Evolutionary conservation across 1,139 yeast species (phyloP).

Genomic region (Torulaspora globosa): DNA sequence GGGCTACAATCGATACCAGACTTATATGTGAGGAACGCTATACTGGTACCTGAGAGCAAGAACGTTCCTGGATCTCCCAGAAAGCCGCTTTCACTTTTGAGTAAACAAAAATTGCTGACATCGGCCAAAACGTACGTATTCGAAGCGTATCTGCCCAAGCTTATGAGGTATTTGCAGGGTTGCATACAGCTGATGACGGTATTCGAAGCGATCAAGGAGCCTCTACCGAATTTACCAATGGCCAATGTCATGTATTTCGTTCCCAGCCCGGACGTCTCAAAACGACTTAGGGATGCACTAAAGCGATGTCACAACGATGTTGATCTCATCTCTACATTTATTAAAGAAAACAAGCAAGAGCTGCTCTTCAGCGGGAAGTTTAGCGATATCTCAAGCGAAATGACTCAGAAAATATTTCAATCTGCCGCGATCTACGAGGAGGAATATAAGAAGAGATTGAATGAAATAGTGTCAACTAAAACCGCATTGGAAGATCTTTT

Average conservation of each 20-base stretch:
- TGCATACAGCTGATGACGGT: constrained; percentile 24
- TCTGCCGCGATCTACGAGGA: constrained; percentile 17
- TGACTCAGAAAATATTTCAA: constrained; percentile 16
- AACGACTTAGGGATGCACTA: constrained; percentile 1
- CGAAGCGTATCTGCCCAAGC: constrained; percentile 32
- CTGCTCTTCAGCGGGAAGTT: constrained; percentile 27
- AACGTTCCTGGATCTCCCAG: constrained; percentile 35
- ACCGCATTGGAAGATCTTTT: constrained; percentile 5
- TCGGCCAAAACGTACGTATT: constrained; percentile 35
- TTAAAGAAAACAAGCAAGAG: constrained; percentile 25
- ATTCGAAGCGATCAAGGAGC: constrained; percentile 13
- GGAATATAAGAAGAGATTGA: constrained; percentile 18
- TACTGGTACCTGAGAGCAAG: constrained; percentile 30
- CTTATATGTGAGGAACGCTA: constrained; percentile 39
- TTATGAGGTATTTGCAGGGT: constrained; percentile 26
- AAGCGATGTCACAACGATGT: constrained; percentile 14
- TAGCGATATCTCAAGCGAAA: constrained; percentile 28
- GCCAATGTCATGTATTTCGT: constrained; percentile 8
- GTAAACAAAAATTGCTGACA: constrained; percentile 33
- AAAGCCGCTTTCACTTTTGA: constrained; percentile 36
- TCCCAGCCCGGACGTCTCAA: constrained; percentile 17
- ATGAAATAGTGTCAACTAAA: constrained; percentile 1
- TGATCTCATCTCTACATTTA: constrained; percentile 23
- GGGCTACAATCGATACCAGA: constrained; percentile 41
- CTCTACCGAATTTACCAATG: constrained; percentile 5